Evolutionary conservation across 2,329 filamentous ascomycete species (phyloP).

Genomic region (Allantophomopsis lycopodina): DNA sequence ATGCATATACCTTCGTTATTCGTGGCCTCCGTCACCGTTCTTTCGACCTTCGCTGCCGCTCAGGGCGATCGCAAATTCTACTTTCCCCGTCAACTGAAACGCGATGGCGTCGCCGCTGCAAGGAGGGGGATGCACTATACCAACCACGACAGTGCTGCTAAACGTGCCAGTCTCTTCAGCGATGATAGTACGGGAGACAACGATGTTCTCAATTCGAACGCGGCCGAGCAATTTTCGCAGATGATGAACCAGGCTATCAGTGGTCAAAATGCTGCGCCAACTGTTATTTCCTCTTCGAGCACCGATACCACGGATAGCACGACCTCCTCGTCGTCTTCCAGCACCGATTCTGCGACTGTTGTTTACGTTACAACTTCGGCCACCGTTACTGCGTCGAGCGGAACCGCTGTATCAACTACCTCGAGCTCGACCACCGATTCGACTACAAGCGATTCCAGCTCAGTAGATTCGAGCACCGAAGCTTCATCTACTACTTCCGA

Average conservation of each 20-base stretch:
- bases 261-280: too few species aligned
- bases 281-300: too few species aligned
- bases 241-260: too few species aligned
- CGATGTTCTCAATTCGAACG: too few species aligned
- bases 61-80: constrained; percentile 35
- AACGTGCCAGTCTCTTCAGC: too few species aligned
- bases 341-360: neutral
- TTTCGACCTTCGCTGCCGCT: constrained; percentile 29
- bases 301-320: neutral
- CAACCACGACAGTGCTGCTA: too few species aligned
- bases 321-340: neutral
- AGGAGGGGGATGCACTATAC: neutral
- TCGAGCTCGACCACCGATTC: constrained; percentile 2
- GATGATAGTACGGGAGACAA: too few species aligned
- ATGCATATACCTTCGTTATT: constrained; percentile 37
- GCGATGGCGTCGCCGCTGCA: constrained; percentile 8
- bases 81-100: constrained; percentile 41
- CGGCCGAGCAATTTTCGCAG: too few species aligned
- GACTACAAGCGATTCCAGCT: constrained; percentile 1
- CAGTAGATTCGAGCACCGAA: constrained; percentile 1
- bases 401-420: constrained; percentile 5
- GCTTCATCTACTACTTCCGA: constrained; percentile 3
- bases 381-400: constrained; percentile 3
- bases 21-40: constrained; percentile 33
- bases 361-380: neutral